Base-by-base conservation (phyloP, 1,139 yeast species). In the Cylindricascospora bacillispora region DNA sequence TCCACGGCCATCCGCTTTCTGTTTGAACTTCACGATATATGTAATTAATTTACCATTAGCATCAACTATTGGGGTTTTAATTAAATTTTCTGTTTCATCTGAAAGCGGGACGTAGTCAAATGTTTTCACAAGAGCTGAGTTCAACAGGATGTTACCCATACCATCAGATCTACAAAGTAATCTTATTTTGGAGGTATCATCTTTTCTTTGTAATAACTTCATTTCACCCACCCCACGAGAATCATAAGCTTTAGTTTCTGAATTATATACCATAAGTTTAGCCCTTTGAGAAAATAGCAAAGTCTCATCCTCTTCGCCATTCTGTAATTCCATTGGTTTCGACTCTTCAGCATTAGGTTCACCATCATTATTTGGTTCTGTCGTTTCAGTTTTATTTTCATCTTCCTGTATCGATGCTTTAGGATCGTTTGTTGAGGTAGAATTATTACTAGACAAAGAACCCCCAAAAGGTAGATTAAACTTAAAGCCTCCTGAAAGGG, bases 301-400 rank as follows among this genome's bases (percentile, higher is more conserved):
- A 4, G 65, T 71, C 57, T 89, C 97, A 35, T 72, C 66, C 57
- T 86, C 95, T 57, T 89, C 97, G 13, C 95, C 95, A 4, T 92
- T 80, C 17, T 70, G 65, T 39, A 67, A 60, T 14, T 59, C 65
- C 12, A 70, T 69, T 10, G 68, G 59, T 35, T 65, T 62, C 15
- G 69, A 63, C 30, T 72, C 53, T 29, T 62, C 57, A 4, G 65
- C 69, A 17, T 65, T 57, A 0, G 73, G 69, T 22, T 59, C 57
- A 41, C 70, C 70, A 33, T 64, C 58, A 12, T 65, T 61, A 13
- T 60, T 54, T 4, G 57, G 71, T 14, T 60, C 67, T 7, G 28
- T 17, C 2, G 19, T 13, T 6, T 9, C 24, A 6, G 14, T 7
- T 9, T 27, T 25, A 9, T 25, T 18, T 33, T 55, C 60, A 1